Evolutionary conservation across 2,329 filamentous ascomycete species (phyloP).

Genomic region (Sporothrix luriei): DNA sequence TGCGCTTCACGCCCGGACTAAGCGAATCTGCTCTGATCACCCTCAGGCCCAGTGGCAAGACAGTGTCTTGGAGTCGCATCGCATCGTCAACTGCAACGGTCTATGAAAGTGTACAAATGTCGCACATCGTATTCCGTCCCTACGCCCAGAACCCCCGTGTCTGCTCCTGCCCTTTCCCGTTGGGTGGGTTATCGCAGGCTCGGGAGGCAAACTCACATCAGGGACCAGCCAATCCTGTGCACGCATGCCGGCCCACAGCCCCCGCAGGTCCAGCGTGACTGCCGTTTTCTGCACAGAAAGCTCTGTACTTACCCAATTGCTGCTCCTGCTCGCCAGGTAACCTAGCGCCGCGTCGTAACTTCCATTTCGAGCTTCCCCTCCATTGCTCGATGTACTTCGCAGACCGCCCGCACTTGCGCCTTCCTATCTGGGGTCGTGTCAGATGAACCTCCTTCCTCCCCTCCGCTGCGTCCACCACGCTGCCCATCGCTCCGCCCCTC

Average conservation of each 20-base stretch:
- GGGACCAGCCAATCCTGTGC: constrained; percentile 21
- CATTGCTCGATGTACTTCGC: constrained; percentile 17
- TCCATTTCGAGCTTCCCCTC: constrained; percentile 28
- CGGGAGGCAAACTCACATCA: constrained; percentile 13
- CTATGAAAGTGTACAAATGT: neutral
- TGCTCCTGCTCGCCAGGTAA: neutral
- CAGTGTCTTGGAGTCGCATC: neutral
- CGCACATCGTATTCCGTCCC: constrained; percentile 4
- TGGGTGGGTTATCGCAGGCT: constrained; percentile 3
- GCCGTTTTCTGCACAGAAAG: neutral
- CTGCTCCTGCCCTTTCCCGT: neutral
- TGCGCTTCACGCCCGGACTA: constrained; percentile 12
- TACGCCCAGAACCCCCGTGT: neutral
- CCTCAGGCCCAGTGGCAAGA: neutral
- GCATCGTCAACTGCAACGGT: constrained; percentile 17
- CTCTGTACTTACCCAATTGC: neutral
- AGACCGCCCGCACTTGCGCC: constrained; percentile 11
- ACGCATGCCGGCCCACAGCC: neutral
- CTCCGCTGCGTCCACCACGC: constrained; percentile 28
- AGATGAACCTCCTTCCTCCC: constrained; percentile 30
- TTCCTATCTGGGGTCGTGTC: constrained; percentile 24
- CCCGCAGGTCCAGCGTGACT: constrained; percentile 7
- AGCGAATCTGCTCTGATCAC: constrained; percentile 5
- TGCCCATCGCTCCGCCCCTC: constrained; percentile 13
- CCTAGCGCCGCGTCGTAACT: no score